Base-by-base conservation (phyloP, 1,139 yeast species). In the Hanseniaspora uvarum region DNA sequence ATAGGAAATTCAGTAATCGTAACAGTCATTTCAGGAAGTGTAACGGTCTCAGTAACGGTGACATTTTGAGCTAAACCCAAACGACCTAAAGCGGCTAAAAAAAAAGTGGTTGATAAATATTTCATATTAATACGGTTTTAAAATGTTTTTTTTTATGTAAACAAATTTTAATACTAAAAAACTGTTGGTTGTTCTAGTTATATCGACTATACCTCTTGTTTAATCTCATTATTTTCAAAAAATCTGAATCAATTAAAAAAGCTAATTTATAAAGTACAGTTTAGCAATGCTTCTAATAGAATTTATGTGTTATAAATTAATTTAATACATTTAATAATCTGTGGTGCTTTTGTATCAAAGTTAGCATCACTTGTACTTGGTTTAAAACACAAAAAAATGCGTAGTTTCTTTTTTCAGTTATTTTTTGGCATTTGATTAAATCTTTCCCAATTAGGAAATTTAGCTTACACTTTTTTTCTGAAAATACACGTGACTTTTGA, bases 11-110 rank as follows among this genome's bases (percentile, higher is more conserved):
- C 53, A 31, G 54, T 41, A 34, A 41, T 51, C 18, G 54, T 46
- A 31, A 53, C 31, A n/a, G 55, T 52, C 21, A 44, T 45, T 21
- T 44, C 44, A 11, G 54, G 53, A 39, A 54, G 24, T 12, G 55
- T 28, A 18, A 52, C 36, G 18, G 57, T 37, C 36, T 26, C 28
- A 33, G 49, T 43, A n/a, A 47, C 40, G 6, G 54, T 51, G 8
- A 30, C 5, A 11, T 24, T 43, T 33, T 40, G 46, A 44, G 37
- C 41, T 18, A 26, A 26, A 8, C 6, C 21, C 6, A 12, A 40
- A 19, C 47, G 33, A 36, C 38, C 50, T 24, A 31, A 44, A 24
- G 54, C 30, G 33, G 26, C 36, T 12, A 48, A 49, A 23, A 39
- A 18, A 26, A 49, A 36, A 26, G 37, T 12, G 11, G 26, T 26